These are phyloP conservation scores for Chaetomiaceae sp. DNA, from an alignment of 2,329 filamentous ascomycete genomes.

Conservation along the genomic window DNA sequence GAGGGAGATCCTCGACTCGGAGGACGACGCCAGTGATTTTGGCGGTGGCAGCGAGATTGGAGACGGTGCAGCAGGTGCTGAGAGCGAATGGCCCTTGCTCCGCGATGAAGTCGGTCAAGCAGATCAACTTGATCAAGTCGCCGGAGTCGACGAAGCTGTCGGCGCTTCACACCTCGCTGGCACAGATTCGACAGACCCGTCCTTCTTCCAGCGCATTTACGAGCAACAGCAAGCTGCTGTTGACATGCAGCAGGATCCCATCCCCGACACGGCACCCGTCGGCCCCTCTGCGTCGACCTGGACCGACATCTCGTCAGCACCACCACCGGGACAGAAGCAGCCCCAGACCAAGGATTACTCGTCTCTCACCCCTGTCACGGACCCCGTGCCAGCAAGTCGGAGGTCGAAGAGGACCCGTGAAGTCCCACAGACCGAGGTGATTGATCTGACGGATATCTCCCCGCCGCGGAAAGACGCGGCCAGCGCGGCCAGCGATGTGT, in stretches of 20 bases:
- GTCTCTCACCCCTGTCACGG: constrained; percentile 26
- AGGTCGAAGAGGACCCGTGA: constrained; percentile 15
- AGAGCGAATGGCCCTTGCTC: neutral
- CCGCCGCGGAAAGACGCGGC: constrained; percentile 28
- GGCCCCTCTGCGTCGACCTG: neutral
- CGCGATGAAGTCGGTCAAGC: neutral
- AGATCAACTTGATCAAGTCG: too few relatives aligned
- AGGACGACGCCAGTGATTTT: constrained; percentile 29
- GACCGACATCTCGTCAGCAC: constrained; percentile 8
- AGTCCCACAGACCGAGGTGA: constrained; percentile 10
- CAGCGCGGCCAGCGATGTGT: constrained; percentile 31
- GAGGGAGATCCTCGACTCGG: constrained; percentile 31
- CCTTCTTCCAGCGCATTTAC: constrained; percentile 45
- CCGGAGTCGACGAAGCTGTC: too few relatives aligned
- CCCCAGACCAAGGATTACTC: neutral
- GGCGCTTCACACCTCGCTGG: constrained; percentile 11
- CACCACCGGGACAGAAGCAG: constrained; percentile 10
- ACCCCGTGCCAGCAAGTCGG: constrained; percentile 23
- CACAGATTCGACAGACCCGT: constrained; percentile 42
- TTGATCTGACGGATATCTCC: constrained; percentile 32
- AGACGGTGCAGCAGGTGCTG: neutral
- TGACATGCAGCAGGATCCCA: neutral
- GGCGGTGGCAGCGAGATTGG: constrained; percentile 6
- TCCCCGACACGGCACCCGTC: constrained; percentile 2
- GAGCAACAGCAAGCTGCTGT: constrained; percentile 39